Percentiles rank a stretch among this genome's conserved stretches.
Evolutionary conservation across 306 rosid genomes (phyloP).

Genomic region (Cicer yamashitae): DNA sequence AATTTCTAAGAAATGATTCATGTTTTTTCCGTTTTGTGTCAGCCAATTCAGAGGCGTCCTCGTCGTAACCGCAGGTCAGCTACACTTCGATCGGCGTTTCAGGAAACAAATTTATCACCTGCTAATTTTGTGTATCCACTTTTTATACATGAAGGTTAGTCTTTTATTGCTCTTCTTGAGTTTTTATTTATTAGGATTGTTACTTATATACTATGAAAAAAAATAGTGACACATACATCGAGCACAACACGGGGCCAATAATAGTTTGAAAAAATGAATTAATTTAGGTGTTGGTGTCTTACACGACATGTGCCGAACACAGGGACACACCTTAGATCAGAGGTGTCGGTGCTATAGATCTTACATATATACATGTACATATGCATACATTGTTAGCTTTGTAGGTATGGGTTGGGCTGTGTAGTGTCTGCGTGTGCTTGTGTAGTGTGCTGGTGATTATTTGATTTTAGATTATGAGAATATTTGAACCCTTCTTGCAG

Average conservation of each 20-base stretch:
- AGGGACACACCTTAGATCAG: too few species aligned
- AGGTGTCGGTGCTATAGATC: too few species aligned
- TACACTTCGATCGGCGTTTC: conserved; percentile 74
- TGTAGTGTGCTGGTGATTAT: conserved; percentile 6
- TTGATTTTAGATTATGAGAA: conserved; percentile 40
- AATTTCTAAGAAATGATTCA: not conserved
- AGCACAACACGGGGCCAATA: too few species aligned
- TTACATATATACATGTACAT: not conserved
- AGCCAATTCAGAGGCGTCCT: conserved; percentile 85
- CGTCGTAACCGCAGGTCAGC: conserved; percentile 81
- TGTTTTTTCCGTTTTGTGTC: conserved; percentile 20
- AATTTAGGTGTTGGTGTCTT: too few species aligned
- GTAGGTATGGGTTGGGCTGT: not conserved
- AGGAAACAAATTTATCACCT: conserved; percentile 84
- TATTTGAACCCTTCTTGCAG: conserved; percentile 53
- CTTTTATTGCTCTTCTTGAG: not conserved
- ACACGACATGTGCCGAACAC: too few species aligned
- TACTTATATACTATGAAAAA: not conserved
- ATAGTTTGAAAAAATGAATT: too few species aligned
- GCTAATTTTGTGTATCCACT: conserved; percentile 92
- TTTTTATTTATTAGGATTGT: not conserved
- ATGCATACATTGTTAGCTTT: conserved; percentile 16
- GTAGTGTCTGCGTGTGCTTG: too few species aligned
- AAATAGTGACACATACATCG: too few species aligned
- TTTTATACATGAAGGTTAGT: conserved; percentile 93